Base-by-base conservation (phyloP, 805 yeast species). In the Ogataea neopini region DNA sequence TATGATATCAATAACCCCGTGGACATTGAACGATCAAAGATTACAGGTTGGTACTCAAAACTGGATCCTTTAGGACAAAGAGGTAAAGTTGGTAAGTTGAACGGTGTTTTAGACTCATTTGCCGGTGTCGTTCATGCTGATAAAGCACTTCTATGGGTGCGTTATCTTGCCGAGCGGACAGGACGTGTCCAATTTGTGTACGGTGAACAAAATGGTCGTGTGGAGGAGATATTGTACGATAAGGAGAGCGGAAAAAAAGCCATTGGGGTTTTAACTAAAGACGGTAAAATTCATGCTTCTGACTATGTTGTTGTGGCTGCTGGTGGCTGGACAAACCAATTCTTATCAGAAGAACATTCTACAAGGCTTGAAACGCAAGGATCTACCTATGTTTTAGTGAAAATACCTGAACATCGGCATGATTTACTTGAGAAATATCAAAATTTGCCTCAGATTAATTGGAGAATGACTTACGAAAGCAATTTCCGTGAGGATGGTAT, bases 121-220 rank as follows among this genome's bases (percentile, higher is more conserved):
- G 57, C 69, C 4, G 69, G 71, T 2, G 47, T 68, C 37, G 42
- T 63, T 1, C 54, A 62, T 37, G 66, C 73, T n/a, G 53, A 56
- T 26, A 61, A 62, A 34, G 66, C 66, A 7, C 55, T 62, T 41
- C 47, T 45, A n/a, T 66, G 59, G 51, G 63, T 53, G 7, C 53
- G 60, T 18, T 56, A 61, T 18, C 43, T 60, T 6, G 50, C 64
- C 17, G 55, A 52, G 37, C 8, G 47, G 1, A 40, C 54, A 6
- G 73, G 73, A 6, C 41, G 40, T 19, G 72, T 67, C 10, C 58
- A 58, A 36, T 70, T 69, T 48, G 51, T 66, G 41, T 50, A 57
- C 22, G 68, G 69, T 1, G 61, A 56, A 13, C 48, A 55, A 7
- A 43, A 50, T n/a, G 72, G 70, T 8, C 50, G 57, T n/a, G 55